Conservation (phyloP, 2,329 filamentous ascomycete species). For the Cladosporium sp. region DNA sequence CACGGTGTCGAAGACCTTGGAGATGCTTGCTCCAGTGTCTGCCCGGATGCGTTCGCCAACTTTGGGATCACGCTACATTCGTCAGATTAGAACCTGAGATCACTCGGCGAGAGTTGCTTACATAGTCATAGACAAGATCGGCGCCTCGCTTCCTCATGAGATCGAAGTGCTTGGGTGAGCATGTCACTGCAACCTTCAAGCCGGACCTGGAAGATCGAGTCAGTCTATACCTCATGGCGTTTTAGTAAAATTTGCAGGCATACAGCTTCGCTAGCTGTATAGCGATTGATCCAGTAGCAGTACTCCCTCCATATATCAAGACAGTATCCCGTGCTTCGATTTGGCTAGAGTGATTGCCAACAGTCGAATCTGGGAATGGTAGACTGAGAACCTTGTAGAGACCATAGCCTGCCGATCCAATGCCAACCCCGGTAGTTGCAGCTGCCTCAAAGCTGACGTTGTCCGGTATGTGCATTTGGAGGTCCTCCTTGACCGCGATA, state of each 20-base stretch:
- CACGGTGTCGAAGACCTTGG: constrained; percentile 45
- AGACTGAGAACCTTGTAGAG: not conserved
- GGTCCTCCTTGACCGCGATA: not conserved
- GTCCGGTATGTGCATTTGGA: not conserved
- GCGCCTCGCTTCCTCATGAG: constrained; percentile 48
- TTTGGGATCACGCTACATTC: not conserved
- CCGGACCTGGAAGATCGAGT: constrained; percentile 31
- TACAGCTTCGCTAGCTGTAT: not conserved
- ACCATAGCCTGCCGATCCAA: not conserved
- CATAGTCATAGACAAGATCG: constrained; percentile 51
- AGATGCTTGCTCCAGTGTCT: constrained; percentile 43
- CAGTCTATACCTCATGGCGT: not conserved
- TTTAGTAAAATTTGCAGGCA: not conserved
- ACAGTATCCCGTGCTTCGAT: not conserved
- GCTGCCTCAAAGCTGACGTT: not conserved
- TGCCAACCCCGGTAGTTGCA: not conserved
- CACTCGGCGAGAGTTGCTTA: not conserved
- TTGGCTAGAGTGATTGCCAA: not conserved
- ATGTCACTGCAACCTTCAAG: constrained; percentile 45
- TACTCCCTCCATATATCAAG: not conserved
- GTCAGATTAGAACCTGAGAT: not conserved
- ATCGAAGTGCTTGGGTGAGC: constrained; percentile 50
- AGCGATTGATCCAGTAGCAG: not conserved
- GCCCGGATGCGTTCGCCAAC: constrained; percentile 43
- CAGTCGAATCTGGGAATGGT: not conserved